Evolutionary conservation across 1,139 yeast species (phyloP).

Genomic region (Blastobotrys aristatus): DNA sequence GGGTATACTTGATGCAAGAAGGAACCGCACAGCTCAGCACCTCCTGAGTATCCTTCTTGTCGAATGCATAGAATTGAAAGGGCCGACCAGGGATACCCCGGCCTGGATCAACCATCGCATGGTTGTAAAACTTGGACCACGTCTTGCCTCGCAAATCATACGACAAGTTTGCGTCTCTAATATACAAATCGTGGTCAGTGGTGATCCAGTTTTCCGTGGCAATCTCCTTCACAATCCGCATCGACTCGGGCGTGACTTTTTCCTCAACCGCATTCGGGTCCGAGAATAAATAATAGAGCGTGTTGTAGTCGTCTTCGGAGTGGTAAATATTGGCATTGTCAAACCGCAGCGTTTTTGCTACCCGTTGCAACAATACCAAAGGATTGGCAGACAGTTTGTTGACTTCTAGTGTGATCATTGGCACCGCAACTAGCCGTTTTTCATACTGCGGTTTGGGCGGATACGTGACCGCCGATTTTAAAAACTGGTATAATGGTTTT

Average conservation of each 20-base stretch:
- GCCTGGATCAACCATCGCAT: slow-evolving; percentile 30
- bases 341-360: slow-evolving; percentile 61
- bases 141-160: slow-evolving; percentile 43
- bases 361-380: slow-evolving; percentile 52
- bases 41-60: slow-evolving; percentile 25
- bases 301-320: slow-evolving; percentile 73
- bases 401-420: slow-evolving; percentile 63
- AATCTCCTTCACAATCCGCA: slow-evolving; percentile 57
- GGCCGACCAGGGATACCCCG: slow-evolving; percentile 30
- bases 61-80: slow-evolving; percentile 31
- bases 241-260: slow-evolving; percentile 69
- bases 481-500: slow-evolving; percentile 13
- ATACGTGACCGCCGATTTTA: slow-evolving; percentile 29
- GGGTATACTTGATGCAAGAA: slow-evolving; percentile 22
- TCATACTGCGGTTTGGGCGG: slow-evolving; percentile 29
- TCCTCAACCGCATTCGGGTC: slow-evolving; percentile 57
- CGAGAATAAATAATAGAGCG: slow-evolving; percentile 66
- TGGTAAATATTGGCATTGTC: slow-evolving; percentile 65
- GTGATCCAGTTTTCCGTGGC: slow-evolving; percentile 28
- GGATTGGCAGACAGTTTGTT: slow-evolving; percentile 58
- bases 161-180: slow-evolving; percentile 27
- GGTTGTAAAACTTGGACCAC: slow-evolving; percentile 36
- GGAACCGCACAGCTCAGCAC: slow-evolving; percentile 26
- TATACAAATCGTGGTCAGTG: slow-evolving; percentile 28
- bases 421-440: slow-evolving; percentile 48